Evolutionary conservation across 768 basidiomycete genomes (phyloP), one percentile per base, ranked within the genome.

Genomic region (Obba rivulosa): DNA sequence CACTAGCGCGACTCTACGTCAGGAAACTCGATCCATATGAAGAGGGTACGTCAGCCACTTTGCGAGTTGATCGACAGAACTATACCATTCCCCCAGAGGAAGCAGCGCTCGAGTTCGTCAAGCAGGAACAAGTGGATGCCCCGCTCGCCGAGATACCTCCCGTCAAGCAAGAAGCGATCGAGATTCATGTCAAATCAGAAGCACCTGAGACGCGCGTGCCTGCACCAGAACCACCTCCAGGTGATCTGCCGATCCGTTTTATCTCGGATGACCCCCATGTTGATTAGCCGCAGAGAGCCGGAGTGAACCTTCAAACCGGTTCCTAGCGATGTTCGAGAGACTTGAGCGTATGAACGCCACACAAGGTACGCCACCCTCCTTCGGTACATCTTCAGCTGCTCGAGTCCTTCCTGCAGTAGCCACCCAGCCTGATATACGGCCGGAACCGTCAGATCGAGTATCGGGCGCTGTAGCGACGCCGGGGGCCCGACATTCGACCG

Each of bases 21-120:
- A 49, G 42, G 40, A 57, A 62, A 36, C 36, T 44, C 18, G 60
- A 62, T 48, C 57, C 60, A 11, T 59, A 59, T 42, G 60, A 59
- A 31, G 49, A 57, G 52, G 58, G 60, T 59, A 13, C 11, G 45
- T 39, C 16, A 11, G 18, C 31, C 8, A 10, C 16, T 25, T 41
- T 4, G 17, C 20, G 21, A 8, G 9, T n/a, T 24, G 20, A 13
- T 13, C 8, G 3, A 22, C 20, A 4, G 5, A 34, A 16, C 9
- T 11, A 3, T 28, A 17, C 17, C 5, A 4, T 3, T 10, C 3
- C 18, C 35, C 18, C 43, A 60, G 58, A 60, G 40, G 41, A 48
- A 17, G 45, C 43, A 16, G 54, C 54, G 9, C 31, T 50, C 8
- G 52, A 36, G 8, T 43, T 52, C 7, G 34, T 60, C 10, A 54